Percentiles rank a stretch among this genome's conserved stretches.
Conservation (phyloP, 768 basidiomycete genomes). For the Lentinula sp. region DNA sequence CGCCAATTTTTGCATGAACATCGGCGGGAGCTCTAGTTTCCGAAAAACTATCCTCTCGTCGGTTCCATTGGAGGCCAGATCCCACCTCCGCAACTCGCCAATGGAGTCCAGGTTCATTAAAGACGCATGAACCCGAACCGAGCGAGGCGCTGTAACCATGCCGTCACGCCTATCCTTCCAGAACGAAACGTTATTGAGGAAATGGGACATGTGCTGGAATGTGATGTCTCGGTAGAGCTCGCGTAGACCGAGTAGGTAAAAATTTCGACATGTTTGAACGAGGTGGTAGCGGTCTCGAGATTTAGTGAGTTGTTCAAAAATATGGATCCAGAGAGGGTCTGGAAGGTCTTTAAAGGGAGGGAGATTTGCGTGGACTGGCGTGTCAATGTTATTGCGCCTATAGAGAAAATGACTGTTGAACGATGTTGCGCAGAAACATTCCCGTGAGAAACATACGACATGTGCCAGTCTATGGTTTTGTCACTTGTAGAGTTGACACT, state of each 20-base stretch:
- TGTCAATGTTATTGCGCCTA: neutral
- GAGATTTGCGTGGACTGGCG: neutral
- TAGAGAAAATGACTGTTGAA: no score
- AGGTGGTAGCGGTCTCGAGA: neutral
- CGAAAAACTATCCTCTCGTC: neutral
- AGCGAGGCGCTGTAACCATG: neutral
- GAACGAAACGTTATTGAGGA: neutral
- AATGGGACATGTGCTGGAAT: neutral
- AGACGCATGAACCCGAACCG: neutral
- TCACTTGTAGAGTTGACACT: no score
- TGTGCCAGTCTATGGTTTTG: no score
- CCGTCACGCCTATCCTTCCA: neutral
- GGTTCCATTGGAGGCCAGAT: neutral
- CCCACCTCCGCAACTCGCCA: neutral
- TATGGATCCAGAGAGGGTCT: neutral
- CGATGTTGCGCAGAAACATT: no score
- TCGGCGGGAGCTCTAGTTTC: neutral
- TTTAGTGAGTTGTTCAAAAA: neutral
- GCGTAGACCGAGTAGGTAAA: neutral
- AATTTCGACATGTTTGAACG: neutral
- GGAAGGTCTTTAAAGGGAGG: neutral
- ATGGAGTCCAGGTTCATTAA: neutral
- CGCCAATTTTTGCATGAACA: neutral
- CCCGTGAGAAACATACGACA: no score
- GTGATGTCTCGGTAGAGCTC: neutral